Evolutionary conservation across 768 basidiomycete species (phyloP).

Genomic region (Termitomyces sp.): DNA sequence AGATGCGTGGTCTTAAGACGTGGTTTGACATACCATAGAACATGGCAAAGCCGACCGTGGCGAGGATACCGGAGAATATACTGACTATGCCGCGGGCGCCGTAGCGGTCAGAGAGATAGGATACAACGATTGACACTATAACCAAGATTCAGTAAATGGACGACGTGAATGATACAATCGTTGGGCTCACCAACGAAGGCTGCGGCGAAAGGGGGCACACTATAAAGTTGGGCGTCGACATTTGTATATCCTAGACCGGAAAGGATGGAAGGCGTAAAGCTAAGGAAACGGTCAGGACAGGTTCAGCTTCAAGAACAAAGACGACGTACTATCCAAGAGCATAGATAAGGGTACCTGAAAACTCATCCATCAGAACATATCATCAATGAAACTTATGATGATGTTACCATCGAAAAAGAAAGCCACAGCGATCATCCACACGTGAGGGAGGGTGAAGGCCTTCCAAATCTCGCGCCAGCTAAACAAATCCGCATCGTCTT

Average conservation of each 20-base stretch:
- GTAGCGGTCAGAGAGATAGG: constrained; percentile 49
- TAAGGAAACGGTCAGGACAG: constrained; percentile 12
- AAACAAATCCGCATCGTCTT: constrained; percentile 37
- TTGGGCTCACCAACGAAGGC: constrained; percentile 41
- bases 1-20: background rate
- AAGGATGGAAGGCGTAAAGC: constrained; percentile 73
- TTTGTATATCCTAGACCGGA: constrained; percentile 51
- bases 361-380: background rate
- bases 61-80: constrained; percentile 37
- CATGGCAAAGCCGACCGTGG: constrained; percentile 47
- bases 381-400: background rate
- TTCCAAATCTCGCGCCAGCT: constrained; percentile 50
- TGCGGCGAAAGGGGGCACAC: constrained; percentile 48
- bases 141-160: background rate
- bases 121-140: constrained; percentile 27
- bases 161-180: background rate
- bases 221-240: constrained; percentile 53
- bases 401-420: constrained; percentile 49
- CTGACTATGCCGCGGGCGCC: constrained; percentile 41
- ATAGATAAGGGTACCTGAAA: constrained; percentile 36
- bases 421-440: constrained; percentile 41
- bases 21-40: constrained; percentile 39
- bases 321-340: constrained; percentile 41
- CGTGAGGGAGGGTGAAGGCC: constrained; percentile 47
- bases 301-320: background rate